Conservation (phyloP, 1,284 basidiomycete species). For the Boletus semigastroideus region DNA sequence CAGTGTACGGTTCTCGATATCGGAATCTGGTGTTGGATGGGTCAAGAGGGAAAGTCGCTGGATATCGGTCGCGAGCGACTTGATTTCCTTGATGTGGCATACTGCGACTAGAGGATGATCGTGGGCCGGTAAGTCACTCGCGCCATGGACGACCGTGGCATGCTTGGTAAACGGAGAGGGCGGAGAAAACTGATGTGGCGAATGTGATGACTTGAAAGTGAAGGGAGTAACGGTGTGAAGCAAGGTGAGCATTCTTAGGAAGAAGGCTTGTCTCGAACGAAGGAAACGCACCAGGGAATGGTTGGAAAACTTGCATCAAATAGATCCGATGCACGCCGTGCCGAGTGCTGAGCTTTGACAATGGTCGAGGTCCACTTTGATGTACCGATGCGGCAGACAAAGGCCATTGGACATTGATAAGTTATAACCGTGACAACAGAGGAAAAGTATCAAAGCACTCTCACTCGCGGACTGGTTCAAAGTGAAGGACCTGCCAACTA, state of each 20-base stretch:
- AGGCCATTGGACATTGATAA: conserved; percentile 1
- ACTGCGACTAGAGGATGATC: background rate
- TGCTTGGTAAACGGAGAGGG: conserved; percentile 4
- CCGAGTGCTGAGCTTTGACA: conserved; percentile 15
- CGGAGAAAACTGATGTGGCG: conserved; percentile 4
- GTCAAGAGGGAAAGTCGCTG: background rate
- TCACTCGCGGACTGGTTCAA: background rate
- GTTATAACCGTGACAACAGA: background rate
- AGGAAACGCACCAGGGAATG: background rate
- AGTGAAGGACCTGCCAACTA: background rate
- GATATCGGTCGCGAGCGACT: background rate
- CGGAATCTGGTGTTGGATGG: background rate
- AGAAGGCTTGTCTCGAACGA: background rate
- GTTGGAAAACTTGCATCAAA: conserved; percentile 13
- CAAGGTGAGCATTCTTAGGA: conserved; percentile 17
- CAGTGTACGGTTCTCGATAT: background rate
- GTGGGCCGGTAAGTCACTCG: background rate
- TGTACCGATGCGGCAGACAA: conserved; percentile 12
- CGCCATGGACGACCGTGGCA: conserved; percentile 9
- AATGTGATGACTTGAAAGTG: conserved; percentile 5
- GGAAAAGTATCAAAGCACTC: background rate
- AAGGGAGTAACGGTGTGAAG: conserved; percentile 2
- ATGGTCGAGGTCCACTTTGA: conserved; percentile 9
- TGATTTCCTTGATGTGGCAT: background rate
- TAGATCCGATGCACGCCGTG: conserved; percentile 4